Evolutionary conservation across 2,329 filamentous ascomycete species (phyloP), one percentile per base, ranked within the genome.

Genomic region (Ploettnerulaceae sp.): DNA sequence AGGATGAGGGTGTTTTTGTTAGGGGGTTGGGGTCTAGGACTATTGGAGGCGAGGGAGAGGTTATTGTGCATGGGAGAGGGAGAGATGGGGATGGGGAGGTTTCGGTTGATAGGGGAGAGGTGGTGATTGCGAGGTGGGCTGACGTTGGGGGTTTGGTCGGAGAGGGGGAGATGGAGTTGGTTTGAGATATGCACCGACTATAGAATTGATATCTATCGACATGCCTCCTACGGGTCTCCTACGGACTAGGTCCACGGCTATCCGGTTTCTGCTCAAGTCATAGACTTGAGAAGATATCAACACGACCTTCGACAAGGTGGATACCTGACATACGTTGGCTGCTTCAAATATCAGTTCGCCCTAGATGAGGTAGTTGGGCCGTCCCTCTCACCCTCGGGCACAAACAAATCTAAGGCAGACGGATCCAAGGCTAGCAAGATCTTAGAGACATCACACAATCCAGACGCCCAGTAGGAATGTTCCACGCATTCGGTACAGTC

Each of bases 1-100:
- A 81, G 37, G 86, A 93, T 51, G 75, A 78, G 2, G 89, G 89
- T 6, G 90, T 97, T 2, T 96, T 98, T 66, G 81, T 89, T 31
- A 74, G 91, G 51, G 74, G 86, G 38, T 71, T 75, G 46, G 82
- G 83, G 44, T 32, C 44, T 7, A 81, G 79, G 4, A 80, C 84
- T 54, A 71, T 67, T 54, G 82, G 90, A 0, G 91, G 96, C 62
- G 69, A 81, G 35, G 86, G 89, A 50, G 87, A 87, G 5, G 89
- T 97, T 1, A 93, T 96, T 64, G 80, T 91, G 31, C 74, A 89
- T 50, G 74, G 86, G 36, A 73, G 74, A 52, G 82, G 83, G 9
- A 81, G 81, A 7, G 81, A 86, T 54, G 72, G 66, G 53, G 83
- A 87, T 70, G 69, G 73, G 65, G 64, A 70, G 50, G 62, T 86